Evolutionary conservation across 257 asterid species (phyloP), one percentile per base, ranked within the genome.

Genomic region (Scutellaria barbata): DNA sequence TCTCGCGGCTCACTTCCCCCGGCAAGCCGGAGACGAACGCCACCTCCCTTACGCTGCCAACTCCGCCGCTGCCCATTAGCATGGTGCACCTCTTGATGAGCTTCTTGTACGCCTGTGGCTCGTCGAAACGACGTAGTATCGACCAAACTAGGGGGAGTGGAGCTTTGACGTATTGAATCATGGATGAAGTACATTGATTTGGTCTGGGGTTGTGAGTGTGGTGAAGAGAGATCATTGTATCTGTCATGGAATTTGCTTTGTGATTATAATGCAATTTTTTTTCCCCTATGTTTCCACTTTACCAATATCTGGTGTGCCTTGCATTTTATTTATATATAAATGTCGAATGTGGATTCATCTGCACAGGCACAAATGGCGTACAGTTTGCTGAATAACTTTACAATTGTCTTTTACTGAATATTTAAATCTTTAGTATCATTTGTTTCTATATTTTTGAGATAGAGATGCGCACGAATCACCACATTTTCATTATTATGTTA

Each of bases 71-170:
- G 1, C 86, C 89, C 5, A 65, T 30, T 11, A 56, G 10, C 74
- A 85, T 37, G 48, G 81, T 82, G 78, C 91, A 85, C 9, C 58
- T 63, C 17, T 20, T 70, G 22, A 88, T 39, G 64, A 88, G 77
- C 1, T 2, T 51, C 67, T 82, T 84, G 81, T 80, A 85, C 13
- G 58, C 82, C 65, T 81, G 84, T 0, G 89, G 95, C 61, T 79
- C 71, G 35, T 84, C 84, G 66, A 85, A 85, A 7, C 81, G 84
- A 18, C 85, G 85, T 6, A 85, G 72, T n/a, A 88, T 47, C 11
- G 87, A 81, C 92, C 92, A 88, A 1, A 85, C 87, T 12, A 82
- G 45, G 0, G 79, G 76, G 3, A 84, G 85, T 1, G 89, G 87
- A 1, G 89, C 87, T n/a, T 71, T 66, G 12, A 84, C 77, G 2